Evolutionary conservation across 768 basidiomycete species (phyloP), one percentile per base, ranked within the genome.

Genomic region (Leccinum longicurvipes): DNA sequence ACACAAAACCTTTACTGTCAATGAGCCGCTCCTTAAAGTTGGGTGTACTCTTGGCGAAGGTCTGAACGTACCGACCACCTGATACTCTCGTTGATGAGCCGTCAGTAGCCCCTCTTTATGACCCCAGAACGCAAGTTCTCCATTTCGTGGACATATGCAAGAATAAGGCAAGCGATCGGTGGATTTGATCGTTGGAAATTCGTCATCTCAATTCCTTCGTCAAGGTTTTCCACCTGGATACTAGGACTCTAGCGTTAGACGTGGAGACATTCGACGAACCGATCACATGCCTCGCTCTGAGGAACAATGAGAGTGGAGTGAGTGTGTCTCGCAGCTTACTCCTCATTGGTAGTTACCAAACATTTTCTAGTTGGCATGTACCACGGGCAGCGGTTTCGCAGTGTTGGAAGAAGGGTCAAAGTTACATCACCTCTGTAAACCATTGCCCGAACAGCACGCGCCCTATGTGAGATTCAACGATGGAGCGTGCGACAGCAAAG

Each of bases 11-110:
- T 60, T 71, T 24, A 50, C 19, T 32, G 56, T 71, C 28, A 54
- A 62, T 6, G 61, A 67, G 15, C 82, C 85, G 19, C 74, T 84
- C 65, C 72, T 85, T 54, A 69, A 75, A 62, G 70, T 79, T 27
- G 79, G 78, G 14, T 86, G 84, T 58, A 78, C 72, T 14, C 72
- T 87, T 24, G 85, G 85, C 51, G 83, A 88, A 82, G 84, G 85
- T 84, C 58, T 39, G 66, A 36, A 49, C 24, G 21, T 57, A 34
- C 29, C 11, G 21, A 31, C 31, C 19, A 17, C 21, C 17, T 36
- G 25, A 36, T 29, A 21, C 12, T 25, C 1, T 19, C 24, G 28
- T 48, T 55, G 42, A 58, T 39, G 27, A 29, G 24, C 34, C 15
- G 12, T 46, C 42, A 47, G 42, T 61, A 87, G 84, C 82, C 28